Evolutionary conservation across 257 asterid species (phyloP).

Genomic region (Primulina eburnea): DNA sequence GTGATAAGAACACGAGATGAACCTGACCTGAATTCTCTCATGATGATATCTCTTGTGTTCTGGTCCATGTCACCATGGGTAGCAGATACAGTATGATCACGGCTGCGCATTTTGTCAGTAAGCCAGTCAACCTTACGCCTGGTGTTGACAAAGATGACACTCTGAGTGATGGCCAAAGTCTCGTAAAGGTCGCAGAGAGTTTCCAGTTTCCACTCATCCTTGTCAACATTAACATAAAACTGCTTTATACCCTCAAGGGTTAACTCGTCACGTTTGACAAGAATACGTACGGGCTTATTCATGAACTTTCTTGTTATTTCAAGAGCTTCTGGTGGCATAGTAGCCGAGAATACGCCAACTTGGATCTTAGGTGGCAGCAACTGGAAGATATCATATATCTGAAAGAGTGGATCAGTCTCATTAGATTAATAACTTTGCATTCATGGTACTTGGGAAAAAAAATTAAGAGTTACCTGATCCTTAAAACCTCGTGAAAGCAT

Average conservation of each 20-base stretch:
- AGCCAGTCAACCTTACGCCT: conserved; percentile 66
- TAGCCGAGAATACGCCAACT: conserved; percentile 65
- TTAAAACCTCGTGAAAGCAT: conserved; percentile 62
- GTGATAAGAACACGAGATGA: conserved; percentile 78
- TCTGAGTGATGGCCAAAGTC: conserved; percentile 58
- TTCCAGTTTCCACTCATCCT: conserved; percentile 57
- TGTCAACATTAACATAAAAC: conserved; percentile 44
- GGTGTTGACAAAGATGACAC: conserved; percentile 56
- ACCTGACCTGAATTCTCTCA: conserved; percentile 61
- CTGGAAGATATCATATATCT: conserved; percentile 62
- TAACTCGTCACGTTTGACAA: conserved; percentile 59
- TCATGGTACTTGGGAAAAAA: background rate
- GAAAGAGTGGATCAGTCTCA: conserved; percentile 17
- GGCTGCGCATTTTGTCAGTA: conserved; percentile 53
- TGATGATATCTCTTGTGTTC: conserved; percentile 55
- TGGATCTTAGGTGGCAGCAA: conserved; percentile 58
- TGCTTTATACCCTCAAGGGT: conserved; percentile 65
- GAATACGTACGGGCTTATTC: conserved; percentile 57
- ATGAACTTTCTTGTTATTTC: conserved; percentile 57
- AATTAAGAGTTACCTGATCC: conserved; percentile 42
- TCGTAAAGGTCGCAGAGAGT: conserved; percentile 59
- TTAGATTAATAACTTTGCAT: conserved; percentile 22
- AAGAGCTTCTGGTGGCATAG: conserved; percentile 69
- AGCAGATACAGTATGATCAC: conserved; percentile 57
- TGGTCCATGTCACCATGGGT: conserved; percentile 66